phyloP scores from a whole-genome alignment of 1,284 basidiomycete genomes.

The Moesziomyces globuligerus region DNA sequence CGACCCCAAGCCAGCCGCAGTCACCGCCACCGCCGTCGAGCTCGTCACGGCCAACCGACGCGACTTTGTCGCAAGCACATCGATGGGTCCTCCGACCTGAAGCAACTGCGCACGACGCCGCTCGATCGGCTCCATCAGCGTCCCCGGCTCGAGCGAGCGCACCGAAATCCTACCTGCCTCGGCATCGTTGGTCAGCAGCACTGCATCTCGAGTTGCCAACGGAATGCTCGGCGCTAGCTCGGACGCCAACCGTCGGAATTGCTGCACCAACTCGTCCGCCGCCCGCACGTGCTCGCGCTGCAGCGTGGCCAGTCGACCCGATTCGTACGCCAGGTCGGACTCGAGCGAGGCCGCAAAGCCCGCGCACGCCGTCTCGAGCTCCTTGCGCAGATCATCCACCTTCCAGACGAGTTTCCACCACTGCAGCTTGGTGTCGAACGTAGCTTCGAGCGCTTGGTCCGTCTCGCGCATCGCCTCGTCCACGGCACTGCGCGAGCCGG shows the following conservation, averaged over 20 bases:
- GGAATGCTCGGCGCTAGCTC: conserved; percentile 16
- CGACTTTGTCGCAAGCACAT: conserved; percentile 41
- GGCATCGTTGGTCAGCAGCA: conserved; percentile 46
- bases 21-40: conserved; percentile 36
- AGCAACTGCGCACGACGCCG: conserved; percentile 51
- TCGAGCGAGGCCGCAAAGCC: conserved; percentile 55
- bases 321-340: conserved; percentile 52
- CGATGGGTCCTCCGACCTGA: conserved; percentile 45
- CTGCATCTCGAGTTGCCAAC: conserved; percentile 21
- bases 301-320: conserved; percentile 43
- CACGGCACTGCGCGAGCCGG: conserved; percentile 30
- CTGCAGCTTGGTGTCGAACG: conserved; percentile 48
- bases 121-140: conserved; percentile 49
- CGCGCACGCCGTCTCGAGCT: conserved; percentile 49
- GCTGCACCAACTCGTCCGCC: conserved; percentile 30
- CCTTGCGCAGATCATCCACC: conserved; percentile 58
- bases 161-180: conserved; percentile 36
- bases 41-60: conserved; percentile 43
- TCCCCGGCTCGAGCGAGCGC: conserved; percentile 39
- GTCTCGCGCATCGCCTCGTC: conserved; percentile 32
- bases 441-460: conserved; percentile 36
- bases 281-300: conserved; percentile 20
- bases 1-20: conserved; percentile 32
- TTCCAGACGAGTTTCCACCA: conserved; percentile 63
- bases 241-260: conserved; percentile 24